Conservation (phyloP, 2,329 filamentous ascomycete species). For the Aspergillus viridinutans region DNA sequence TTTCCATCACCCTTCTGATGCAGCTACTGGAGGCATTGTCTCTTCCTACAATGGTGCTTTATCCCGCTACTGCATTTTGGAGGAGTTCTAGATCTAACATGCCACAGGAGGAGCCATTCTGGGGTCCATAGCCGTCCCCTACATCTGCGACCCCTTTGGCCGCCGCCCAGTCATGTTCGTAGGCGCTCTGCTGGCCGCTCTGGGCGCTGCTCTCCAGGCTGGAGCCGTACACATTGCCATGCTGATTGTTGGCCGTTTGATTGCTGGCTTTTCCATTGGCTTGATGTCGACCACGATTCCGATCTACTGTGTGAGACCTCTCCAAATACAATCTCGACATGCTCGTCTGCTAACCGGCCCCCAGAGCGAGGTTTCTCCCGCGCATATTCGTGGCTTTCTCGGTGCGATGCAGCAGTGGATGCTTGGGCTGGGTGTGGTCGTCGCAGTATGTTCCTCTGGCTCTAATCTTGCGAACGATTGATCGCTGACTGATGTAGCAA, state of each 20-base stretch:
- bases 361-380: conserved; percentile 38
- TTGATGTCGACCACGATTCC: conserved; percentile 46
- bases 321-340: no score
- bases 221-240: conserved; percentile 32
- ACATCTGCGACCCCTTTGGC: conserved; percentile 32
- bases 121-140: conserved; percentile 30
- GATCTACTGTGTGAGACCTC: conserved; percentile 39
- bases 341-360: no score
- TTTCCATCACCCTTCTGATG: conserved; percentile 30
- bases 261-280: conserved; percentile 49
- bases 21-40: conserved; percentile 36
- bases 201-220: conserved; percentile 34
- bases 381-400: conserved; percentile 37
- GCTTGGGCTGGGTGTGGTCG: conserved; percentile 41
- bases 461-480: background rate
- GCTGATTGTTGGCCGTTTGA: conserved; percentile 48
- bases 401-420: conserved; percentile 45
- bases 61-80: conserved; percentile 4
- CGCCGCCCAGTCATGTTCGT: conserved; percentile 31
- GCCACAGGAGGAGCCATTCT: conserved; percentile 36
- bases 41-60: conserved; percentile 35
- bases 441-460: conserved; percentile 30
- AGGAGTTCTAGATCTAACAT: conserved; percentile 5
- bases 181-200: conserved; percentile 29
- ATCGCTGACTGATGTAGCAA: conserved; percentile 27